Evolutionary conservation across 163 green algal genomes (phyloP).

Genomic region (Chlorella variabilis): DNA sequence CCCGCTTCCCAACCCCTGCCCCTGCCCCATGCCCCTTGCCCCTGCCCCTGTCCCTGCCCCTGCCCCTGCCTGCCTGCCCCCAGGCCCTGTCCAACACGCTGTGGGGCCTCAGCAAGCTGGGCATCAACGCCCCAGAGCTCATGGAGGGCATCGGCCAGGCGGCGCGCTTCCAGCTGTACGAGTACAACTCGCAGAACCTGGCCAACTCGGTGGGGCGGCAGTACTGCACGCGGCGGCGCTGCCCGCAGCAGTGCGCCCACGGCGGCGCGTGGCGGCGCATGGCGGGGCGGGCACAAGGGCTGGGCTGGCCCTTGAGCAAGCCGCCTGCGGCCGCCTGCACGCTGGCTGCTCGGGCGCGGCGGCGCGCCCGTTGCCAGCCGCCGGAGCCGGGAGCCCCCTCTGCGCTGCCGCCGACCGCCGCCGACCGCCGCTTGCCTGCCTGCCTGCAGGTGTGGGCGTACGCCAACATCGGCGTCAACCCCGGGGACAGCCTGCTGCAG

Average conservation of each 20-base stretch:
- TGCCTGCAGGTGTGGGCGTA: conserved; percentile 64
- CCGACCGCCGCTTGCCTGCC: too few species aligned
- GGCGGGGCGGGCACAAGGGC: too few species aligned
- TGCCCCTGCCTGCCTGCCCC: neutral
- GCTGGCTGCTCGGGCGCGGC: too few species aligned
- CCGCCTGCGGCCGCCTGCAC: too few species aligned
- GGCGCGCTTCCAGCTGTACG: conserved; percentile 33
- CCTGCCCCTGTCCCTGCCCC: neutral
- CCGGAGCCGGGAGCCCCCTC: too few species aligned
- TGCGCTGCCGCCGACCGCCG: too few species aligned
- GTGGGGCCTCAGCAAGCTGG: conserved; percentile 64
- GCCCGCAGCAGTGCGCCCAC: neutral
- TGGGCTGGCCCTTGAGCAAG: too few species aligned
- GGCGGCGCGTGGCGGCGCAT: too few species aligned
- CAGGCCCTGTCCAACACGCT: conserved; percentile 63
- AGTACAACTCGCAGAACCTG: conserved; percentile 72
- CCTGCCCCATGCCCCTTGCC: too few species aligned
- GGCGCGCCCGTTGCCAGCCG: too few species aligned
- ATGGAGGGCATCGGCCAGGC: conserved; percentile 48
- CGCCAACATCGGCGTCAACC: conserved; percentile 54
- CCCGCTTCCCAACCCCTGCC: neutral
- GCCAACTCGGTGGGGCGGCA: conserved; percentile 60
- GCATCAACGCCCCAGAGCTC: conserved; percentile 44
- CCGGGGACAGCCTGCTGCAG: conserved; percentile 34
- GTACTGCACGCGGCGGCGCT: neutral